These are phyloP conservation scores for Pseudonitzschia pungens DNA, from an alignment of 108 stramenopile genomes.

Conservation along the genomic window DNA sequence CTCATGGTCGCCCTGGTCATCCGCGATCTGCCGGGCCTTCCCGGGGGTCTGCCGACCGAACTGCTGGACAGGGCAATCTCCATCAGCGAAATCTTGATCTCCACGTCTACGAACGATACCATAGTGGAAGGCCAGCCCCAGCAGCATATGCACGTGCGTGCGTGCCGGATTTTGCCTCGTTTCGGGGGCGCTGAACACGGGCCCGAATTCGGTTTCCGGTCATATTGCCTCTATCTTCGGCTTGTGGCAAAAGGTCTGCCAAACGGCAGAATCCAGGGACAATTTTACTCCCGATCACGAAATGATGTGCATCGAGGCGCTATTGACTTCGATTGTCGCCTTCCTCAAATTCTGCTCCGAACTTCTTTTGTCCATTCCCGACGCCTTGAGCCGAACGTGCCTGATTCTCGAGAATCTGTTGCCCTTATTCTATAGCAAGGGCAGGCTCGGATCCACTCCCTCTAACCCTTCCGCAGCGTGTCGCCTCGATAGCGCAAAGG, in stretches of 20 bases:
- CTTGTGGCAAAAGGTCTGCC: constrained; percentile 62
- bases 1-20: constrained; percentile 67
- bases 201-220: constrained; percentile 51
- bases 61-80: constrained; percentile 54
- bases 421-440: constrained; percentile 57
- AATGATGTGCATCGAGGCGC: constrained; percentile 68
- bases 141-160: constrained; percentile 70
- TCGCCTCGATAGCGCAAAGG: constrained; percentile 69
- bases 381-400: constrained; percentile 70
- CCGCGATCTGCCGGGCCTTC: constrained; percentile 62
- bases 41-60: constrained; percentile 65
- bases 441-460: constrained; percentile 53
- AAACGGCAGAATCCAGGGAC: constrained; percentile 41
- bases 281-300: constrained; percentile 60
- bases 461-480: constrained; percentile 45
- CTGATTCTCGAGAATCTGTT: constrained; percentile 73
- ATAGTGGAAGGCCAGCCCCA: constrained; percentile 56
- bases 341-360: constrained; percentile 78
- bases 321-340: constrained; percentile 65
- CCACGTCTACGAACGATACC: constrained; percentile 57
- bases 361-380: constrained; percentile 75
- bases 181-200: constrained; percentile 67
- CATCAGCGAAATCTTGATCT: constrained; percentile 59
- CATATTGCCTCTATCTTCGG: constrained; percentile 60
- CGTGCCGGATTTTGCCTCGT: constrained; percentile 75